Conservation (phyloP, 805 yeast species). For the Starmerella roubikii region DNA sequence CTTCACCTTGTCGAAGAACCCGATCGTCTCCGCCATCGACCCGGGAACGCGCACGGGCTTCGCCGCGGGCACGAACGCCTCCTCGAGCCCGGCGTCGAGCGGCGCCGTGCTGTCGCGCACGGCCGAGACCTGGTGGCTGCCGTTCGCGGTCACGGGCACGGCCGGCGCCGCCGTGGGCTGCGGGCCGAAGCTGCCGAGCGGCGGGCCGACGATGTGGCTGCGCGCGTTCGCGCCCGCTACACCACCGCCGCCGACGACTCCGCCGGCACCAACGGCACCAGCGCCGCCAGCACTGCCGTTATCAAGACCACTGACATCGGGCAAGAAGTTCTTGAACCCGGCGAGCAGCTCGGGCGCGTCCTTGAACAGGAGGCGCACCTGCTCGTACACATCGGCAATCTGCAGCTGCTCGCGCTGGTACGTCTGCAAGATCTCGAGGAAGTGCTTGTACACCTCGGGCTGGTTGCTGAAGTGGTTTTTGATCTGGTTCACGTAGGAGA, state of each 20-base stretch:
- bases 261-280: slow-evolving; percentile 3
- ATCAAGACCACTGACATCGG: slow-evolving; percentile 50
- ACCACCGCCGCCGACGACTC: not conserved
- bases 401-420: slow-evolving; percentile 94
- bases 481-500: slow-evolving; percentile 88
- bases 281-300: slow-evolving; percentile 3
- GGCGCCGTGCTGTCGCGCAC: slow-evolving; percentile 1
- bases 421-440: slow-evolving; percentile 87
- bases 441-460: slow-evolving; percentile 91
- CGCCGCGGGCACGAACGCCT: slow-evolving; percentile 53
- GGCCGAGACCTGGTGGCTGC: slow-evolving; percentile 21
- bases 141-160: not conserved
- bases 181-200: slow-evolving; percentile 79
- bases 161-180: slow-evolving; percentile 5
- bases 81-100: not conserved
- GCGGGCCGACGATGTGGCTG: slow-evolving; percentile 38
- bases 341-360: slow-evolving; percentile 90
- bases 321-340: slow-evolving; percentile 89
- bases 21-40: slow-evolving; percentile 28
- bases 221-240: not conserved
- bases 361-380: slow-evolving; percentile 75
- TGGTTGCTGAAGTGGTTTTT: slow-evolving; percentile 85
- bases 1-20: slow-evolving; percentile 85
- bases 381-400: slow-evolving; percentile 87
- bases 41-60: slow-evolving; percentile 41